These are phyloP conservation scores for Mortierella sp. DNA, from an alignment of 371 early-diverging fungal species.

Conservation along the genomic window DNA sequence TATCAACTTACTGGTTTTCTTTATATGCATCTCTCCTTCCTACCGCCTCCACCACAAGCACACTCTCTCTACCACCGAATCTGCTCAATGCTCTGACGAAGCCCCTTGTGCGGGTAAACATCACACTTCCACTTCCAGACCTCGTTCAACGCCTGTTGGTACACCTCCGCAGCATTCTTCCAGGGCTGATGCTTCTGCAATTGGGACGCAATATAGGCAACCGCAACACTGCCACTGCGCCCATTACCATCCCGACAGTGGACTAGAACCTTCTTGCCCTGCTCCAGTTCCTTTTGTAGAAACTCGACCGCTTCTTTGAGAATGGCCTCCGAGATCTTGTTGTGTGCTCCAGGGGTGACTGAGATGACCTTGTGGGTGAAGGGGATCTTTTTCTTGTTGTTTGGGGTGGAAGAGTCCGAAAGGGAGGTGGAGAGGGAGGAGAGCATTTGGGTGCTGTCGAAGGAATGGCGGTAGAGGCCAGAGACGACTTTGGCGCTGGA, in stretches of 20 bases:
- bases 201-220: conserved; percentile 43
- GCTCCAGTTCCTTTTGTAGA: conserved; percentile 23
- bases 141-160: conserved; percentile 38
- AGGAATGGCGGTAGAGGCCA: conserved; percentile 13
- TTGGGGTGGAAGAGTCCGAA: not conserved
- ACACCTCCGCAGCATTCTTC: not conserved
- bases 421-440: conserved; percentile 18
- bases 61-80: conserved; percentile 29
- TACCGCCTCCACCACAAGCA: too few relatives aligned
- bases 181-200: conserved; percentile 7
- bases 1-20: too few relatives aligned
- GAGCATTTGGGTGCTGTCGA: conserved; percentile 14
- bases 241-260: conserved; percentile 56
- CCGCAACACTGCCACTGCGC: conserved; percentile 44
- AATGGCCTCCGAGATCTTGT: conserved; percentile 31
- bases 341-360: conserved; percentile 46
- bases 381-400: not conserved
- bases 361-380: conserved; percentile 48
- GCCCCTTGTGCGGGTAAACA: conserved; percentile 54
- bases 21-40: too few relatives aligned
- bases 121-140: conserved; percentile 58
- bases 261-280: conserved; percentile 52
- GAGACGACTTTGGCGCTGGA: conserved; percentile 34
- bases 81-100: conserved; percentile 34
- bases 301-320: conserved; percentile 48